Base-by-base conservation (phyloP, 2,329 filamentous ascomycete genomes). In the Xylaria sp. region DNA sequence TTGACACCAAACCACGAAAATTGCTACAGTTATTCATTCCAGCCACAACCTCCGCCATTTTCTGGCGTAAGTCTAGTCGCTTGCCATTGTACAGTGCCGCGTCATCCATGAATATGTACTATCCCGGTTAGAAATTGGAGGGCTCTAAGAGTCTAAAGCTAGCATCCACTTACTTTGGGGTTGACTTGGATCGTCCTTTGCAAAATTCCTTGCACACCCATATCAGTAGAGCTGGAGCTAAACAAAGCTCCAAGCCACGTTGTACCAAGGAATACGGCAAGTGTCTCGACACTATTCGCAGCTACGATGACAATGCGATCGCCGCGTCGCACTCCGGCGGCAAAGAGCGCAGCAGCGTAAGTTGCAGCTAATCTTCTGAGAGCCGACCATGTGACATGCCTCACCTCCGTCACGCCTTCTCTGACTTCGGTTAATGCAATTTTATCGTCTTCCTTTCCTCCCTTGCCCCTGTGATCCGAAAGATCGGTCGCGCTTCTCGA, bases 51-150 rank as follows among this genome's bases (percentile, higher is more conserved):
- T 90, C 87, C 30, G 79, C 78, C 81, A 97, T 95, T 81, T 96
- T 96, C 0, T 83, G 79, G 4, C 91, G 83, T 47, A 97, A 82
- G 74, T 96, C 92, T 27, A 92, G 83, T 0, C 83, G 87, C 78
- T 92, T 93, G 54, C 92, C 92, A 72, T 95, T 95, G 73, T 97
- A 97, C 2, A 95, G 81, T 0, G 93, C 87, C 45, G 85, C 89
- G 74, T 96, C 93, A 73, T 97, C 93, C 75, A 95, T 89, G 76
- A 97, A 96, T n/a, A 97, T 84, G 76, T 88, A 92, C 79, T 87
- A 11, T 50, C 27, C 12, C 11, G 1, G 54, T 66, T 4, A 69
- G 51, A 42, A 62, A 62, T 56, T 7, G 11, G 24, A 11, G 21
- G 12, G 5, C 3, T 27, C 34, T 30, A 27, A 19, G 24, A 48